Evolutionary conservation across 768 basidiomycete genomes (phyloP), one percentile per base, ranked within the genome.

Genomic region (Pleurotus eryngii): DNA sequence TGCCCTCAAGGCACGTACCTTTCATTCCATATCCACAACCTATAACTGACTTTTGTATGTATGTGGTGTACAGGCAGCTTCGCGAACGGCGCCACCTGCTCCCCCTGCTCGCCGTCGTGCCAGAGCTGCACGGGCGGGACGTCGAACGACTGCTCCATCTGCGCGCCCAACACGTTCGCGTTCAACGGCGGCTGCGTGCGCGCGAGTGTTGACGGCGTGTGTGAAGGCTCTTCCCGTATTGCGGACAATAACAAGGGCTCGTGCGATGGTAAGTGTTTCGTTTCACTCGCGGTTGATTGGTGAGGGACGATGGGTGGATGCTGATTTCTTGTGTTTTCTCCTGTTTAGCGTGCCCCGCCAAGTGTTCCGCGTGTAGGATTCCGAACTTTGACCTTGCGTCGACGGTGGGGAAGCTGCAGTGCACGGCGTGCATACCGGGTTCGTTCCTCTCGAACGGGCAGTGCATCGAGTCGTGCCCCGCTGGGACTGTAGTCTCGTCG

Each of bases 381-480:
- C 77, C 87, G 2, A 80, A 78, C 60, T 94, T 94, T 64, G 85
- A 65, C 51, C 75, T 78, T 9, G 81, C 80, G 1, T 91, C 90
- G 6, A 84, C 84, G 0, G 74, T 85, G 40, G 71, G 78, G 40
- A 77, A 89, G 58, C 75, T 86, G 18, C 83, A 91, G 60, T 94
- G 92, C 68, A 89, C 85, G 7, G 82, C 76, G 2, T 95, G 93
- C 66, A 68, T 93, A 14, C 84, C 90, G 8, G 92, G 93, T 7
- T 86, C 81, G 56, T 85, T 89, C 43, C 81, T 95, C 27, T 85
- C 77, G 20, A 76, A 85, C 17, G 90, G 90, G 1, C 68, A 77
- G 45, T 95, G 93, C 58, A 77, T 92, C 14, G 73, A 73, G 11
- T 76, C 74, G 56, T 95, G 93, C 63, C 90, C 93, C 4, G 66